Conservation (phyloP, 805 yeast genomes). For the Zygosaccharomyces lentus region DNA sequence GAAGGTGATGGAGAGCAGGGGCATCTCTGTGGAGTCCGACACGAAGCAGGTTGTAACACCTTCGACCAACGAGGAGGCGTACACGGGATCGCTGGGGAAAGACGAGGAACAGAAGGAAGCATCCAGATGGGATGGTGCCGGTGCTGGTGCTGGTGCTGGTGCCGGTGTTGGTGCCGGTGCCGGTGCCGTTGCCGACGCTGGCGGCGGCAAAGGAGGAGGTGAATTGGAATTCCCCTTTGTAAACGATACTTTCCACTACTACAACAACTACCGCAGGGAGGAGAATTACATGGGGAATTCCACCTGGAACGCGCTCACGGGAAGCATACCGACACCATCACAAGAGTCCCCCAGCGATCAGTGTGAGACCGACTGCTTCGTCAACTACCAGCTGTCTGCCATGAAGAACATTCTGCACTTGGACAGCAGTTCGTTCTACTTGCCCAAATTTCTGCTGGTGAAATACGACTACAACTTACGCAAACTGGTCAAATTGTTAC, state of each 20-base stretch:
- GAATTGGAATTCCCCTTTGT: slow-evolving; percentile 23
- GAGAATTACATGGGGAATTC: slow-evolving; percentile 25
- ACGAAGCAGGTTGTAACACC: background rate
- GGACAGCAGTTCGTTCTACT: slow-evolving; percentile 14
- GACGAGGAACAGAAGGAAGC: background rate
- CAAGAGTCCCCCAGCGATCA: background rate
- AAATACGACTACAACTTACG: slow-evolving; percentile 15
- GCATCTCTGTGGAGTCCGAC: background rate
- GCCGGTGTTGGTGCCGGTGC: background rate
- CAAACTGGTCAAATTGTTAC: slow-evolving; percentile 10
- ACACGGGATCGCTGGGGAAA: background rate
- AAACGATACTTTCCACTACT: slow-evolving; percentile 28
- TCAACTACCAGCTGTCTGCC: slow-evolving; percentile 8
- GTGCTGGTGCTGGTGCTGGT: background rate
- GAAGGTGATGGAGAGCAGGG: slow-evolving; percentile 27
- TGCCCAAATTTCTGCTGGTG: slow-evolving; percentile 23
- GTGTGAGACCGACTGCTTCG: slow-evolving; percentile 6
- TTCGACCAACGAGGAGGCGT: background rate
- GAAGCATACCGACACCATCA: background rate
- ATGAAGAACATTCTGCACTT: slow-evolving; percentile 18
- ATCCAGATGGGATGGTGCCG: background rate
- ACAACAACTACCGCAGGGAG: slow-evolving; percentile 18
- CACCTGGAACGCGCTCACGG: slow-evolving; percentile 23
- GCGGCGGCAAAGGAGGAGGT: slow-evolving; percentile 6
- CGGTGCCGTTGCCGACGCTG: background rate